These are phyloP conservation scores for Amyloporia xantha DNA, from an alignment of 768 basidiomycete species.

Conservation along the genomic window DNA sequence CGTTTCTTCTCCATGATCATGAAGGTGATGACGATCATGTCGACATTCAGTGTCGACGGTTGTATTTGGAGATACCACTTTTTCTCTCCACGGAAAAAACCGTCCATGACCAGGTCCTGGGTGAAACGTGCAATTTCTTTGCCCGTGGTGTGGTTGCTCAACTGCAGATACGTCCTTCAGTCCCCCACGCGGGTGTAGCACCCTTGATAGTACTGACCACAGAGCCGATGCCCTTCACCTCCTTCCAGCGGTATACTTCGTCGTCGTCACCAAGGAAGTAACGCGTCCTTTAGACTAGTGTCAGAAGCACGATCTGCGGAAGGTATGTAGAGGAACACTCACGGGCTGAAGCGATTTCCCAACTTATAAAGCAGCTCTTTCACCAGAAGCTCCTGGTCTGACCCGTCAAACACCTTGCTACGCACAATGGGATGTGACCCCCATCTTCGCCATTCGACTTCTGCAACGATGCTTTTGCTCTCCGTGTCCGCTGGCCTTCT, in stretches of 20 bases:
- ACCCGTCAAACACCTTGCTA: conserved; percentile 31
- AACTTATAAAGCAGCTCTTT: conserved; percentile 37
- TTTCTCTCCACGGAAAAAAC: conserved; percentile 41
- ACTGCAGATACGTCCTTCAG: no score
- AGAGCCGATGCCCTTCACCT: conserved; percentile 31
- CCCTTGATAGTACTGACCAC: conserved; percentile 28
- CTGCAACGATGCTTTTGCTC: conserved; percentile 39
- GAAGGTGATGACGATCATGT: conserved; percentile 48
- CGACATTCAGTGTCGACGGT: conserved; percentile 41
- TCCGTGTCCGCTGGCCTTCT: conserved; percentile 32
- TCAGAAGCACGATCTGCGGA: no score
- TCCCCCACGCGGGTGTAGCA: not conserved
- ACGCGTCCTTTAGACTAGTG: conserved; percentile 35
- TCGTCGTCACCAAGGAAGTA: conserved; percentile 46
- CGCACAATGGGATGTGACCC: conserved; percentile 37
- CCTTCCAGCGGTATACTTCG: conserved; percentile 46
- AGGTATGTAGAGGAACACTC: no score
- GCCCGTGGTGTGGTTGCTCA: conserved; percentile 31
- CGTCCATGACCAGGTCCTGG: conserved; percentile 30
- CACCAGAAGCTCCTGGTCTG: conserved; percentile 23
- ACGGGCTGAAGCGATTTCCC: conserved; percentile 36
- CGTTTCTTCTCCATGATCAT: conserved; percentile 51
- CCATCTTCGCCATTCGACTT: conserved; percentile 40
- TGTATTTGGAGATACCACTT: conserved; percentile 41
- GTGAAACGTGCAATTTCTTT: conserved; percentile 38